phyloP scores from a whole-genome alignment of 108 stramenopile genomes.

The Nitzschia putrida region DNA sequence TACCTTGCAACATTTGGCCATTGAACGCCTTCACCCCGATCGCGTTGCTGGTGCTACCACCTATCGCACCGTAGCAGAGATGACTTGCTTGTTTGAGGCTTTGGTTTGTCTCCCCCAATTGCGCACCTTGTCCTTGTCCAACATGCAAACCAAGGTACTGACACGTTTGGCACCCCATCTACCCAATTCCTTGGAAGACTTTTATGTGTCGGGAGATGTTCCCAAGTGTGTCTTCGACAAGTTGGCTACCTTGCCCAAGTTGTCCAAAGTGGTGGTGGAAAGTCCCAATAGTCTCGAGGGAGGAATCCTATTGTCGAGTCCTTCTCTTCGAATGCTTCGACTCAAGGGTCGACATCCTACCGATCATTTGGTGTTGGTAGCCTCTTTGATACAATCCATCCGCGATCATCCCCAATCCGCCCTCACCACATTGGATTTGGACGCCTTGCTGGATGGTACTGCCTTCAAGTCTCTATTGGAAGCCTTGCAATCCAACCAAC shows the following conservation, averaged over 20 bases:
- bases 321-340: background rate
- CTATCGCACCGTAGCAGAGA: conserved; percentile 11
- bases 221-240: background rate
- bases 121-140: conserved; percentile 7
- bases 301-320: conserved; percentile 5
- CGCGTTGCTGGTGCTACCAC: background rate
- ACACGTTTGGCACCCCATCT: conserved; percentile 9
- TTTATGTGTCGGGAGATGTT: conserved; percentile 3
- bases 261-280: conserved; percentile 17
- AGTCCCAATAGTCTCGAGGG: conserved; percentile 1
- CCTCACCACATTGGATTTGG: conserved; percentile 16
- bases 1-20: background rate
- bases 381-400: background rate
- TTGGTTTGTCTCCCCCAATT: conserved; percentile 6
- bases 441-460: background rate
- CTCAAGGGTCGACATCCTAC: background rate
- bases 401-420: background rate
- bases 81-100: conserved; percentile 17
- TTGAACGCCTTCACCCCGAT: conserved; percentile 6
- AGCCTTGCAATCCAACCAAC: conserved; percentile 6
- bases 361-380: conserved; percentile 11
- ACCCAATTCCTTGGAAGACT: background rate
- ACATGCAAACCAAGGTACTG: conserved; percentile 4
- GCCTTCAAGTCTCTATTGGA: background rate
- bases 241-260: background rate